Conservation (phyloP, 2,329 filamentous ascomycete genomes). For the Capronia americana region DNA sequence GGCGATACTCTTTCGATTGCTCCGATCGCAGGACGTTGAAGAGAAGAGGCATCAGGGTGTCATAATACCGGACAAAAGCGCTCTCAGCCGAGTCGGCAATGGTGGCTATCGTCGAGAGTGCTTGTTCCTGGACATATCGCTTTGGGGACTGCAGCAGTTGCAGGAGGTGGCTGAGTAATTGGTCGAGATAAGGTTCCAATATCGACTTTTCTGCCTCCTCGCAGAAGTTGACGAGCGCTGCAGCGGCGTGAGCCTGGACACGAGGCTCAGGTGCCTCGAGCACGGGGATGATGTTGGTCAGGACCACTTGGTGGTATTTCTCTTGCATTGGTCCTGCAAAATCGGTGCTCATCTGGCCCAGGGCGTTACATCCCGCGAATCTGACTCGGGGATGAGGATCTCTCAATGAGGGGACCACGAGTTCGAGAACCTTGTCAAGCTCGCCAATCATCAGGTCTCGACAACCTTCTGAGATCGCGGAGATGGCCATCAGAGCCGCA, state of each 20-base stretch:
- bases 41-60: slow-evolving; percentile 91
- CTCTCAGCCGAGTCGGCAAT: slow-evolving; percentile 98
- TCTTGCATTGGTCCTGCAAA: slow-evolving; percentile 98
- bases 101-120: slow-evolving; percentile 94
- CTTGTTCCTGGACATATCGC: slow-evolving; percentile 96
- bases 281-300: slow-evolving; percentile 91
- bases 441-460: slow-evolving; percentile 95
- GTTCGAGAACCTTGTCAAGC: slow-evolving; percentile 87
- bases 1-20: slow-evolving; percentile 88
- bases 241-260: slow-evolving; percentile 95
- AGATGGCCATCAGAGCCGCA: slow-evolving; percentile 97
- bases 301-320: slow-evolving; percentile 85
- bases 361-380: slow-evolving; percentile 96
- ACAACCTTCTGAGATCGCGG: slow-evolving; percentile 96
- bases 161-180: slow-evolving; percentile 83
- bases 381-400: slow-evolving; percentile 92
- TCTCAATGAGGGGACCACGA: slow-evolving; percentile 89
- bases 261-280: slow-evolving; percentile 87
- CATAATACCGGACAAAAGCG: slow-evolving; percentile 94
- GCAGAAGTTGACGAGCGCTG: slow-evolving; percentile 98
- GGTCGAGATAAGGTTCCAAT: slow-evolving; percentile 90
- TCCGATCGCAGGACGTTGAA: slow-evolving; percentile 88
- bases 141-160: slow-evolving; percentile 88
- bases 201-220: slow-evolving; percentile 94
- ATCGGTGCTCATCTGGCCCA: slow-evolving; percentile 99